Evolutionary conservation across 75 land plant genomes (phyloP).

Genomic region (Selaginella moellendorffii): DNA sequence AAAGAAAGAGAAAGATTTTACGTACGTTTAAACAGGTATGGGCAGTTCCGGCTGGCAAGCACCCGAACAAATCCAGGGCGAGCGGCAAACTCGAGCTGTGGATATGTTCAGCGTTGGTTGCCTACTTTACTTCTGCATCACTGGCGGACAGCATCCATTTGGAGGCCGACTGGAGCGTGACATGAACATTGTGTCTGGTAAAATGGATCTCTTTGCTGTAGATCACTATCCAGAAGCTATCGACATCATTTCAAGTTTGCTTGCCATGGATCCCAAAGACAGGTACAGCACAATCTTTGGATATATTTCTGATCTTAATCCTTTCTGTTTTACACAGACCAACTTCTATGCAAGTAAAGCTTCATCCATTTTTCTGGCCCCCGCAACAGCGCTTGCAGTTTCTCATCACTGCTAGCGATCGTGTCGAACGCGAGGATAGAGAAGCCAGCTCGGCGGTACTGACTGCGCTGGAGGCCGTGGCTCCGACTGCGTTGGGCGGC

Average conservation of each 20-base stretch:
- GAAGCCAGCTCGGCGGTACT: constrained; percentile 41
- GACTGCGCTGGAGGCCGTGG: constrained; percentile 42
- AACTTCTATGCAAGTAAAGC: constrained; percentile 38
- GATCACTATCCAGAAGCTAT: constrained; percentile 75
- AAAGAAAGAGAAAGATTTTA: not conserved
- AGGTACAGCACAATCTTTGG: too few species aligned
- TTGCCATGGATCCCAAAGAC: constrained; percentile 39
- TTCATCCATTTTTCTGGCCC: constrained; percentile 89
- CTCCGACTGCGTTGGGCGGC: constrained; percentile 41
- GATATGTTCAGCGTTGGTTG: constrained; percentile 91
- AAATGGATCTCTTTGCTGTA: constrained; percentile 50
- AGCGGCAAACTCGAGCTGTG: constrained; percentile 69
- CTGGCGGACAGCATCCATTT: constrained; percentile 89
- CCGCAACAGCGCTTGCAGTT: constrained; percentile 59
- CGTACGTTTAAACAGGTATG: constrained; percentile 23
- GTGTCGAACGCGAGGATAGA: constrained; percentile 71
- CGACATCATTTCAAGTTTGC: constrained; percentile 46
- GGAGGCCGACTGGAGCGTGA: constrained; percentile 66
- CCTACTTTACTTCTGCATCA: constrained; percentile 75
- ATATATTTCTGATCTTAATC: too few species aligned
- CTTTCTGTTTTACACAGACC: constrained; percentile 38
- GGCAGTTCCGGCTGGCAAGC: constrained; percentile 99
- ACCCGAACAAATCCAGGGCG: constrained; percentile 77
- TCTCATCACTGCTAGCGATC: constrained; percentile 78
- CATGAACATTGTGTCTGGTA: constrained; percentile 49